Evolutionary conservation across 2,329 filamentous ascomycete genomes (phyloP), one percentile per base, ranked within the genome.

Genomic region (Fusarium oxysporum): DNA sequence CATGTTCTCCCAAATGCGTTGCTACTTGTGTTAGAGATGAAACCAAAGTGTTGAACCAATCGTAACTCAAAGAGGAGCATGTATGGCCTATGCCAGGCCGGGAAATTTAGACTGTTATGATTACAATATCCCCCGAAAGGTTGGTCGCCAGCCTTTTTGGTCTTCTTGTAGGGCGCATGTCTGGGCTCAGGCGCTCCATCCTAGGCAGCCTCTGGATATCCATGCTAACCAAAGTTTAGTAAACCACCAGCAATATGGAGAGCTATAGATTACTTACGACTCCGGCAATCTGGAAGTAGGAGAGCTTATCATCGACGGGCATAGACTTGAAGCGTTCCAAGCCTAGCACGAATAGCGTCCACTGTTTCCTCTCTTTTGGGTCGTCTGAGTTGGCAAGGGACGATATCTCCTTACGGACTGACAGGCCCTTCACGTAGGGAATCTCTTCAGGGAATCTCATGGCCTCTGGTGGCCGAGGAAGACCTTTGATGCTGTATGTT

Each of bases 91-190:
- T 74, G 68, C 70, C 72, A 73, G 7, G 63, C 57, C 1, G 67
- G 68, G 9, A 71, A 71, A 19, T 65, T 71, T 5, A 73, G 19
- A 10, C 33, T 47, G n/a, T 73, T 69, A 5, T 73, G 68, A 10
- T 62, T 62, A 3, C 64, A 74, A 8, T 71, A 74, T 5, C 64
- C 51, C 1, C 70, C 60, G 19, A 38, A 68, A 1, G 67, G 67
- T 9, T 72, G 50, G 9, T 38, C 48, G 2, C 67, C 62, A 33
- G 64, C 33, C 11, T 48, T 38, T 6, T 41, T 50, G 0, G 33
- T 38, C 6, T 37, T 38, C 6, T 37, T 9, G 0, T 40, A 17
- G 0, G 57, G 51, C 1, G 40, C 63, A 8, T 53, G 40, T 23
- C 25, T 65, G 0, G 60, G 54, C 4, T 47, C 30, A 0, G 67